Conservation (phyloP, 2,329 filamentous ascomycete species). For the Sporothrix curviconia region DNA sequence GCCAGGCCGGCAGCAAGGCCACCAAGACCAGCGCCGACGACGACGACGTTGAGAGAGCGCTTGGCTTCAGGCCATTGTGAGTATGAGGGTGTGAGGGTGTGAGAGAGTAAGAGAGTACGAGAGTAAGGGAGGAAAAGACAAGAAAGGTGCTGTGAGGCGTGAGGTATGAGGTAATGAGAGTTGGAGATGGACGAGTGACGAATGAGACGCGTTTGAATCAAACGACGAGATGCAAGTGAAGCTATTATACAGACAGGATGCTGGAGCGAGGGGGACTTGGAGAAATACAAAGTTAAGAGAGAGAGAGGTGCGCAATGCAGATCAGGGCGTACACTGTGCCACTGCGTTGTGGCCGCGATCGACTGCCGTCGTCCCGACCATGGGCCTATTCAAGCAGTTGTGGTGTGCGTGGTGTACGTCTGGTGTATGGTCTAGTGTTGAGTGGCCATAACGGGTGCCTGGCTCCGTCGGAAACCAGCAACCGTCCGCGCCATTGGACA, state of each 20-base stretch:
- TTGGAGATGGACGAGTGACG: too few species aligned
- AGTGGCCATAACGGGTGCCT: background rate
- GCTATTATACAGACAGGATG: background rate
- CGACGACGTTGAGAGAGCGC: constrained; percentile 12
- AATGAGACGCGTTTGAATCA: background rate
- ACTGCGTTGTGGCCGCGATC: background rate
- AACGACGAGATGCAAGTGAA: too few species aligned
- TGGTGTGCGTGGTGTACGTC: background rate
- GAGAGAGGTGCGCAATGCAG: too few species aligned
- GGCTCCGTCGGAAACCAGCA: background rate
- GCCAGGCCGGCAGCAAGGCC: constrained; percentile 16
- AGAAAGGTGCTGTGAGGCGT: background rate
- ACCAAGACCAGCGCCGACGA: too few species aligned
- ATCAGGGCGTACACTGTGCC: too few species aligned
- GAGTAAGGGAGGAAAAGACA: background rate
- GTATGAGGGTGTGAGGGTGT: background rate
- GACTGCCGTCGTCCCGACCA: background rate
- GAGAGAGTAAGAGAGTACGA: background rate
- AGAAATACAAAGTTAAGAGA: background rate
- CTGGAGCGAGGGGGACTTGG: background rate
- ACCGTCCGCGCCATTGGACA: too few species aligned
- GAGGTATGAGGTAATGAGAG: too few species aligned
- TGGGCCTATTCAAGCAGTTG: background rate
- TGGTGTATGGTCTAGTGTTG: too few species aligned
- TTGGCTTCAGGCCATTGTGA: constrained; percentile 9